phyloP scores from a whole-genome alignment of 352 stramenopile species.

The Phytopythium helicoides region DNA sequence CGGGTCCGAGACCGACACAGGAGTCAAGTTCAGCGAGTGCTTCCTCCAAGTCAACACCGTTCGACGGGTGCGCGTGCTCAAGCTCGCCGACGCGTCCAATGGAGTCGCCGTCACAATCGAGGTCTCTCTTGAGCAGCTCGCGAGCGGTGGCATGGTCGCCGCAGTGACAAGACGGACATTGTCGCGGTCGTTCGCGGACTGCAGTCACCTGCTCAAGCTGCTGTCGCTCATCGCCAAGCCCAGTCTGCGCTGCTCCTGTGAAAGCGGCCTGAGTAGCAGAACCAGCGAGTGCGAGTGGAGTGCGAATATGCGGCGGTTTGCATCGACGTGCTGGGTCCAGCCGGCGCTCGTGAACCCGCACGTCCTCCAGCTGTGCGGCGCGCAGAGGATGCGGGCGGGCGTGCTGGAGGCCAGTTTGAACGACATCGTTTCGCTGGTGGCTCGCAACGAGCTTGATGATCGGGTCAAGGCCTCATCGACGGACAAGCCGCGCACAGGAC shows the following conservation, averaged over 20 bases:
- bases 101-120: neutral
- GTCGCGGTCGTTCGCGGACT: neutral
- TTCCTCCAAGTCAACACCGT: neutral
- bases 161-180: neutral
- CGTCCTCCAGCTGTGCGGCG: neutral
- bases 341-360: neutral
- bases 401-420: slow-evolving; percentile 1
- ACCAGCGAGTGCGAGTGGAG: neutral
- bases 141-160: too few relatives aligned
- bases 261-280: neutral
- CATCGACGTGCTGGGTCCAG: neutral
- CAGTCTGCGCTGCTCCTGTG: neutral
- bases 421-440: neutral
- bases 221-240: neutral
- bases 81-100: neutral
- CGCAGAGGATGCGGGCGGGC: neutral
- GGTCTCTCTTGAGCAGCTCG: neutral
- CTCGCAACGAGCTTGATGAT: neutral
- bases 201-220: neutral
- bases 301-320: neutral
- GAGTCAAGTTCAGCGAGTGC: neutral
- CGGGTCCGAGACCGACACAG: neutral
- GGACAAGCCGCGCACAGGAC: too few relatives aligned
- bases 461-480: too few relatives aligned
- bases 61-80: neutral